phyloP scores from a whole-genome alignment of 176 grass and related monocot species.

The Cocos nucifera region DNA sequence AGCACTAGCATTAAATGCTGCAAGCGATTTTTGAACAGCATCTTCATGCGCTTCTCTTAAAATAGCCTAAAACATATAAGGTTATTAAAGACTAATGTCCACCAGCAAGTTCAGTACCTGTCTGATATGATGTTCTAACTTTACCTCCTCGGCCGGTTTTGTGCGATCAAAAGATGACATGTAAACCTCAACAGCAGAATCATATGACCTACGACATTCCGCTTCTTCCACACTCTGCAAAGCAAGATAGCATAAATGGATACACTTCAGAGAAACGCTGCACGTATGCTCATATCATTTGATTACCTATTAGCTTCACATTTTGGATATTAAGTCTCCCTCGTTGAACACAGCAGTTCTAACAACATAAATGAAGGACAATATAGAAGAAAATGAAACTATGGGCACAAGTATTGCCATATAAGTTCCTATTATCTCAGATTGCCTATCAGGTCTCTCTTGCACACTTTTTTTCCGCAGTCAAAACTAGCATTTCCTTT shows the following conservation, averaged over 20 bases:
- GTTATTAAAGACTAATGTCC: neutral
- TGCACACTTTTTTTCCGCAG: too few relatives aligned
- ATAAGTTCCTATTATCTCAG: too few relatives aligned
- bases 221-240: slow-evolving; percentile 74
- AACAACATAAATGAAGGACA: too few relatives aligned
- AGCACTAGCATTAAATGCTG: slow-evolving; percentile 45
- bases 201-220: slow-evolving; percentile 63
- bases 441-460: too few relatives aligned
- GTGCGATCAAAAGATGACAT: slow-evolving; percentile 42
- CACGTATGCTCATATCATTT: too few relatives aligned
- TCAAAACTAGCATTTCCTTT: too few relatives aligned
- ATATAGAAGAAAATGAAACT: too few relatives aligned
- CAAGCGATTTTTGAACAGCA: slow-evolving; percentile 55
- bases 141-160: slow-evolving; percentile 63
- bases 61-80: slow-evolving; percentile 32
- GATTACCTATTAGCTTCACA: too few relatives aligned
- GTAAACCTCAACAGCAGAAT: slow-evolving; percentile 52
- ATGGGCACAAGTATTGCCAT: too few relatives aligned
- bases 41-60: slow-evolving; percentile 59
- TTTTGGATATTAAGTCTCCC: too few relatives aligned
- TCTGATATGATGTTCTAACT: neutral
- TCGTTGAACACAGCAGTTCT: too few relatives aligned
- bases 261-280: neutral
- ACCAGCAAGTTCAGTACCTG: neutral
- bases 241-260: slow-evolving; percentile 17